These are phyloP conservation scores for Trichoderma gracile DNA, from an alignment of 2,329 filamentous ascomycete species.

Conservation along the genomic window DNA sequence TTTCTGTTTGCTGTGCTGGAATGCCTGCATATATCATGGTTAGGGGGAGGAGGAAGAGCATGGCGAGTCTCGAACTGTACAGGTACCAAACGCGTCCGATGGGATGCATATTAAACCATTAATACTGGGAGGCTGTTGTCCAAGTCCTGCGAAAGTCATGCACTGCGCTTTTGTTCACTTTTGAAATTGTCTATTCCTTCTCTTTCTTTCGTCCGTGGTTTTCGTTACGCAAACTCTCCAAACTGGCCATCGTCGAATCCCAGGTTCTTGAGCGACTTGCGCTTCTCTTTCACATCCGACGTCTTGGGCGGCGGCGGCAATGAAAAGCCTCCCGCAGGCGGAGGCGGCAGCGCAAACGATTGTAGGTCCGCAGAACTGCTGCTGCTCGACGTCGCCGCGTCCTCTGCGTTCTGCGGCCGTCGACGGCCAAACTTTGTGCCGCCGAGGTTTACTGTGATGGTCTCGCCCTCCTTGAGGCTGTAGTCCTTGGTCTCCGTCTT, in stretches of 20 bases:
- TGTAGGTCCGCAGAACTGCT: constrained; percentile 40
- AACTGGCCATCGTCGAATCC: constrained; percentile 88
- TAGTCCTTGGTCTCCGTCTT: constrained; percentile 61
- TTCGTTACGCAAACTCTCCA: constrained; percentile 69
- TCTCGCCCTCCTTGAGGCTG: constrained; percentile 86
- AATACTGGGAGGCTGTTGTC: constrained; percentile 20
- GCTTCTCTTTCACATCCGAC: constrained; percentile 60
- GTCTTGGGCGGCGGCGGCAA: constrained; percentile 69
- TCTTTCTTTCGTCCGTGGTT: constrained; percentile 20
- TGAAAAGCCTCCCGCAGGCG: constrained; percentile 53
- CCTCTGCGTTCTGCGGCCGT: constrained; percentile 37
- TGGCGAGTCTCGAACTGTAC: constrained; percentile 5
- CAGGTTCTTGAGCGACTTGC: constrained; percentile 61
- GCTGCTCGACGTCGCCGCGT: constrained; percentile 26
- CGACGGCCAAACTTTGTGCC: constrained; percentile 55
- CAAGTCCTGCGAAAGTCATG: constrained; percentile 14
- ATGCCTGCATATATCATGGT: background rate
- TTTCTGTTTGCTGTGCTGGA: background rate
- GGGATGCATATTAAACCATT: constrained; percentile 16
- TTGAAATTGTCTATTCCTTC: constrained; percentile 3
- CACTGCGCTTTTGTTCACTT: constrained; percentile 16
- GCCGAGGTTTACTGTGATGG: constrained; percentile 77
- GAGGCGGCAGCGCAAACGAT: constrained; percentile 74
- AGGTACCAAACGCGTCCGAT: background rate
- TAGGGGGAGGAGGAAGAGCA: background rate